Base-by-base conservation (phyloP, 495 filamentous ascomycete genomes). In the Aspergillus campestris region DNA sequence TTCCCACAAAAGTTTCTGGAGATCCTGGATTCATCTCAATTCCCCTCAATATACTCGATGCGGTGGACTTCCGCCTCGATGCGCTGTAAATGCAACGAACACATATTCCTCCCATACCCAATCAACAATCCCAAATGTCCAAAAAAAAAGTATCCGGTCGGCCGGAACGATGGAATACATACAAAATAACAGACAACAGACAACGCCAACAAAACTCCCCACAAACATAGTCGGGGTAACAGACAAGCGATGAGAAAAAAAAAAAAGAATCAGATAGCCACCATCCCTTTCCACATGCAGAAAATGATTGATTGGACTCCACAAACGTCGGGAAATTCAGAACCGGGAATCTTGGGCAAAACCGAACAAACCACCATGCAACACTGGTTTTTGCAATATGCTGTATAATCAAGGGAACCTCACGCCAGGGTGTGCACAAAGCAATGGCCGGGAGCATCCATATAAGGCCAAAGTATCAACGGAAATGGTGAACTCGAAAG, bases 11-110 rank as follows among this genome's bases (percentile, higher is more conserved):
- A 35, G 33, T 32, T 36, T 28, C 11, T 44, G 42, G 29, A 44
- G 34, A 3, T 34, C 32, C 34, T 39, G n/a, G 28, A 8, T 7
- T 9, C 15, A 39, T 39, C 7, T 9, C 6, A 34, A 31, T 14
- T 5, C 32, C 32, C 32, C 32, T 1, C 33, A 41, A 47, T 46
- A 31, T 47, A 45, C 37, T 29, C 28, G 47, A 30, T 32, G 33
- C 28, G 47, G 34, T 32, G 14, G 37, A 31, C 38, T 39, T 46
- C 45, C 38, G 42, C 48, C 50, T 45, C 43, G 45, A 42, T 47
- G 45, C 55, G 42, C 42, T 50, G 46, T 38, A 52, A 55, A 53
- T 53, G 51, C 51, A 51, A 56, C 32, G 28, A 50, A 36, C 18
- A 24, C 18, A 48, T 28, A 47, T 38, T 18, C 58, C 47, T 43